phyloP scores from a whole-genome alignment of 2,329 filamentous ascomycete species.

The Cladophialophora immunda region DNA sequence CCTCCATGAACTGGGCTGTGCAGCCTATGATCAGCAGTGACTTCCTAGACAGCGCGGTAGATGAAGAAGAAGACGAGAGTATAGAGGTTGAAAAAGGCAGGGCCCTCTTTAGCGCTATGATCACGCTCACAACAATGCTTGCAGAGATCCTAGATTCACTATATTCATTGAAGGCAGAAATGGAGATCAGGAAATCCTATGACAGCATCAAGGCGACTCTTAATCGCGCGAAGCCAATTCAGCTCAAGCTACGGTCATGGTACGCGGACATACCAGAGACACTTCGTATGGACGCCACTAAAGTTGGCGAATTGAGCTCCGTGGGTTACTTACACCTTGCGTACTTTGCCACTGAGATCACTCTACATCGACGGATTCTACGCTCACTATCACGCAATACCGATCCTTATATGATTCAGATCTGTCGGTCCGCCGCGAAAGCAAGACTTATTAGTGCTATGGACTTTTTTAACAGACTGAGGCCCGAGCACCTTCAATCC shows the following conservation, averaged over 20 bases:
- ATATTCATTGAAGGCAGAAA: conserved; percentile 58
- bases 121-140: conserved; percentile 61
- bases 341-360: conserved; percentile 58
- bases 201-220: conserved; percentile 57
- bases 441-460: conserved; percentile 93
- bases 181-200: conserved; percentile 36
- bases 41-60: conserved; percentile 50
- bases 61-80: conserved; percentile 43
- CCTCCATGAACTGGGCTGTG: conserved; percentile 65
- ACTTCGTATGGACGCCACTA: conserved; percentile 59
- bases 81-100: conserved; percentile 51
- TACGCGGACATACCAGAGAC: conserved; percentile 57
- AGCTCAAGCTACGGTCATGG: conserved; percentile 63
- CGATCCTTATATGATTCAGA: conserved; percentile 77
- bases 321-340: conserved; percentile 56
- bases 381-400: conserved; percentile 50
- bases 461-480: conserved; percentile 95
- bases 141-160: conserved; percentile 61
- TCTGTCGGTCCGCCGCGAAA: conserved; percentile 92
- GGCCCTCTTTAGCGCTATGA: conserved; percentile 61
- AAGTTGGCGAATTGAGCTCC: conserved; percentile 52
- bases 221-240: conserved; percentile 62
- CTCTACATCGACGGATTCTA: conserved; percentile 54
- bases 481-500: conserved; percentile 82
- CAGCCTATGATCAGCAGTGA: conserved; percentile 54